A percentile compares a stretch with the other conserved stretches of the same genome.
Evolutionary conservation across 306 rosid genomes (phyloP).

Genomic region (Ormosia emarginata): DNA sequence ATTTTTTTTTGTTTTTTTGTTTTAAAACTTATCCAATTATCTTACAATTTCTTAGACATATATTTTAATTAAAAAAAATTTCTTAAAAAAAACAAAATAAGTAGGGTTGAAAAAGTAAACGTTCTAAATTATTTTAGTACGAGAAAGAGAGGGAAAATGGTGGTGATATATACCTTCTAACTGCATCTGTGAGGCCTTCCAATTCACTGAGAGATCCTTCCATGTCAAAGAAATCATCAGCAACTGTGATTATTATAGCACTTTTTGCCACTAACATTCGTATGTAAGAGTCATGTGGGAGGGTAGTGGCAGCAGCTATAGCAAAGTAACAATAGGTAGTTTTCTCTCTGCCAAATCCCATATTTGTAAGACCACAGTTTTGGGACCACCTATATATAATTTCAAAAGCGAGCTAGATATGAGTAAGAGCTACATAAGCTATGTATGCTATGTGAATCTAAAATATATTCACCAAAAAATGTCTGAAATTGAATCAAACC

Average conservation of each 20-base stretch:
- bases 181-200: slow-evolving; percentile 23
- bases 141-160: not conserved
- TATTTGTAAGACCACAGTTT: slow-evolving; percentile 22
- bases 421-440: not conserved
- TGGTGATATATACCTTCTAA: not conserved
- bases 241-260: slow-evolving; percentile 39
- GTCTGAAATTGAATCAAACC: not conserved
- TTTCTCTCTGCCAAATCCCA: slow-evolving; percentile 53
- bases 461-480: not conserved
- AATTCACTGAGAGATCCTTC: slow-evolving; percentile 34
- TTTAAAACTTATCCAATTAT: too few relatives aligned
- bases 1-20: too few relatives aligned
- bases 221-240: slow-evolving; percentile 47
- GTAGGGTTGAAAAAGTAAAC: not conserved
- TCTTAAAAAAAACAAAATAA: too few relatives aligned
- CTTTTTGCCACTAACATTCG: slow-evolving; percentile 29
- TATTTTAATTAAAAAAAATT: too few relatives aligned
- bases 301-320: slow-evolving; percentile 7
- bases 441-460: not conserved
- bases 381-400: slow-evolving; percentile 34
- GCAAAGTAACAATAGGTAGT: slow-evolving; percentile 40
- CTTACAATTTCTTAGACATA: too few relatives aligned
- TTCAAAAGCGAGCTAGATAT: not conserved
- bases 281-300: slow-evolving; percentile 19
- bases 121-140: too few relatives aligned